Percentiles rank a stretch among this genome's conserved stretches.
Conservation (phyloP, 1,284 basidiomycete genomes). For the Apiotrichum mycotoxinovorans region DNA sequence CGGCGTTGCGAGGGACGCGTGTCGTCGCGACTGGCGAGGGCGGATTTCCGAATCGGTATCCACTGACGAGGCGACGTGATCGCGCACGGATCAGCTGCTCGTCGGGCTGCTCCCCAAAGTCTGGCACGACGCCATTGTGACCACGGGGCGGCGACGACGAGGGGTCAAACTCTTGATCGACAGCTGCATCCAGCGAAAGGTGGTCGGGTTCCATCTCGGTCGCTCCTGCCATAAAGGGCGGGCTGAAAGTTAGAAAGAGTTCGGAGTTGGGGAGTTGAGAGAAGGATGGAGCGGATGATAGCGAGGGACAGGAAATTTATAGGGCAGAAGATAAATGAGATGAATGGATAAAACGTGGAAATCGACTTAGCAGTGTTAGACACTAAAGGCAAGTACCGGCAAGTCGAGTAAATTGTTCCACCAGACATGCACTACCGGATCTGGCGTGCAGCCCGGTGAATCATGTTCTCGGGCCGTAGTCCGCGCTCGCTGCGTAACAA, state of each 20-base stretch:
- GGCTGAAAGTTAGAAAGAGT: constrained; percentile 1
- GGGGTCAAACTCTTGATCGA: neutral
- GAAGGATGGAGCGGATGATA: neutral
- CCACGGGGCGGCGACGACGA: neutral
- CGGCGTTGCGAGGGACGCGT: neutral
- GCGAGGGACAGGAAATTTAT: no score
- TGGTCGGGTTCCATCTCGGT: constrained; percentile 32
- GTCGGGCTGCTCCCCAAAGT: constrained; percentile 20
- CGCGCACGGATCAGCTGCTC: constrained; percentile 35
- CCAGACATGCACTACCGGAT: no score
- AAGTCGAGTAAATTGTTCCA: no score
- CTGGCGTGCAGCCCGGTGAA: no score
- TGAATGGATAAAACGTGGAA: no score
- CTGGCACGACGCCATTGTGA: neutral
- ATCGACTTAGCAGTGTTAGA: no score
- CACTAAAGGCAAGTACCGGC: no score
- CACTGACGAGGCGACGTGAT: constrained; percentile 40
- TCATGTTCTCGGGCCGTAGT: no score
- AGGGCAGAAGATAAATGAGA: no score
- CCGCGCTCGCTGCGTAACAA: no score
- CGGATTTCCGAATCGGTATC: constrained; percentile 47
- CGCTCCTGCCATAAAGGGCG: constrained; percentile 23
- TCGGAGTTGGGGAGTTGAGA: neutral
- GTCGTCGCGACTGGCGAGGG: constrained; percentile 20
- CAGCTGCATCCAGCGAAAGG: constrained; percentile 26